phyloP scores from a whole-genome alignment of 768 basidiomycete genomes.

The Trametes maxima region DNA sequence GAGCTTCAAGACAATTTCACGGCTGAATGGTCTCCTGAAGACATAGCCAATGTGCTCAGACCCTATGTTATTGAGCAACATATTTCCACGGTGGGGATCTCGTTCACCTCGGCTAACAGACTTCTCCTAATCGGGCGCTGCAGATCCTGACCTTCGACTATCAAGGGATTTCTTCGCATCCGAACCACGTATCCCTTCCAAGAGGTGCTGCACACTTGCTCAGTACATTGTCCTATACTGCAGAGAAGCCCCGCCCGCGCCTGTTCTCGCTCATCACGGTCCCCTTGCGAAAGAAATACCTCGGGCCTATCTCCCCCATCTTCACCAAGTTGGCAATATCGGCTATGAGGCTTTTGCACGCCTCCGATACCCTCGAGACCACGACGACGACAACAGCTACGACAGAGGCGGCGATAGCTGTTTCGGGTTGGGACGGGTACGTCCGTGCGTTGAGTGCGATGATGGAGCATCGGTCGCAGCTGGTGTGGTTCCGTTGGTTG shows the following conservation, averaged over 20 bases:
- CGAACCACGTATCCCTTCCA: conserved; percentile 80
- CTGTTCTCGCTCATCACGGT: conserved; percentile 66
- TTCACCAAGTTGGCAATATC: conserved; percentile 44
- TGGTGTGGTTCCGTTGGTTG: conserved; percentile 89
- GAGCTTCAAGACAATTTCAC: conserved; percentile 78
- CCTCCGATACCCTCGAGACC: conserved; percentile 33
- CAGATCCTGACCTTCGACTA: conserved; percentile 89
- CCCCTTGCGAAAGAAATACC: conserved; percentile 61
- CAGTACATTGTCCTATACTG: conserved; percentile 14
- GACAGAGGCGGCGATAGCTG: conserved; percentile 40
- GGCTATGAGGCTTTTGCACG: too few species aligned
- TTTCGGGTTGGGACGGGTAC: conserved; percentile 62
- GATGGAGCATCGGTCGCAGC: conserved; percentile 70
- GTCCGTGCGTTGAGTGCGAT: conserved; percentile 64
- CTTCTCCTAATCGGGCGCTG: neutral
- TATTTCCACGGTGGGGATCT: conserved; percentile 58
- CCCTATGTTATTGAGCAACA: conserved; percentile 59
- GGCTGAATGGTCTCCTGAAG: conserved; percentile 58
- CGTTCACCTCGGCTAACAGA: neutral
- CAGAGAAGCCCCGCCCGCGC: conserved; percentile 35
- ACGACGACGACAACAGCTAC: too few species aligned
- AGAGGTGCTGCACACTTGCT: conserved; percentile 53
- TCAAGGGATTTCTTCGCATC: conserved; percentile 78
- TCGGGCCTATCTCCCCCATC: conserved; percentile 52
- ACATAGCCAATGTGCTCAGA: conserved; percentile 59